A percentile compares a stretch with the other conserved stretches of the same genome.
phyloP scores from a whole-genome alignment of 345 rosid species.

The Sisymbrium irio region DNA sequence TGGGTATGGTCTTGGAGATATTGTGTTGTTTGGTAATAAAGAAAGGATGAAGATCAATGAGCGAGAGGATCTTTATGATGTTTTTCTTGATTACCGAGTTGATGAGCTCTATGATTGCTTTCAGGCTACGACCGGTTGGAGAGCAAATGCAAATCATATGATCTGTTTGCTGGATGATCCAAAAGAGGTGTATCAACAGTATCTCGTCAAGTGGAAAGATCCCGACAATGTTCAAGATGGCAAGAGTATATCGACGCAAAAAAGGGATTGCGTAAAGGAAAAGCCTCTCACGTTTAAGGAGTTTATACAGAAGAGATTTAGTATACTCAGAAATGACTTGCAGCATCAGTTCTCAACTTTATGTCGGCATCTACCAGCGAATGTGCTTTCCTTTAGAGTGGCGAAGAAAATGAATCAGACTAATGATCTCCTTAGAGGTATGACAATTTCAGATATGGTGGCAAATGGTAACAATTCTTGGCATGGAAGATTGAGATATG shows the following conservation, averaged over 20 bases:
- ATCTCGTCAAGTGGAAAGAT: background rate
- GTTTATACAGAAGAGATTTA: slow-evolving; percentile 27
- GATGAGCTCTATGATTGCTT: slow-evolving; percentile 27
- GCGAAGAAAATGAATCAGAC: slow-evolving; percentile 28
- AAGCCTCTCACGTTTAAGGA: slow-evolving; percentile 1
- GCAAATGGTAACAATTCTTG: background rate
- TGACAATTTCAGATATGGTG: background rate
- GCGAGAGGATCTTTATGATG: slow-evolving; percentile 32
- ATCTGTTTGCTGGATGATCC: slow-evolving; percentile 40
- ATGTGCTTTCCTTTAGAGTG: slow-evolving; percentile 19
- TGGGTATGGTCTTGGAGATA: slow-evolving; percentile 43
- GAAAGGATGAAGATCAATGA: slow-evolving; percentile 38
- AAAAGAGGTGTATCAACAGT: background rate
- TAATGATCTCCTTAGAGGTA: slow-evolving; percentile 18
- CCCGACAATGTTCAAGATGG: too few relatives aligned
- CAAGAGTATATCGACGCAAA: background rate
- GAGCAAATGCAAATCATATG: slow-evolving; percentile 23
- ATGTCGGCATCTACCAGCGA: slow-evolving; percentile 41
- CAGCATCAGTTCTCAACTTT: slow-evolving; percentile 27
- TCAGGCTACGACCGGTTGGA: slow-evolving; percentile 39
- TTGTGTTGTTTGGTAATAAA: slow-evolving; percentile 42
- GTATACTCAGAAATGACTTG: background rate
- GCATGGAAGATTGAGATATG: background rate
- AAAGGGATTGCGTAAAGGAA: background rate
- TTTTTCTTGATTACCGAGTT: slow-evolving; percentile 42